Evolutionary conservation across 2,329 filamentous ascomycete genomes (phyloP).

Genomic region (Alternaria tenuissima): DNA sequence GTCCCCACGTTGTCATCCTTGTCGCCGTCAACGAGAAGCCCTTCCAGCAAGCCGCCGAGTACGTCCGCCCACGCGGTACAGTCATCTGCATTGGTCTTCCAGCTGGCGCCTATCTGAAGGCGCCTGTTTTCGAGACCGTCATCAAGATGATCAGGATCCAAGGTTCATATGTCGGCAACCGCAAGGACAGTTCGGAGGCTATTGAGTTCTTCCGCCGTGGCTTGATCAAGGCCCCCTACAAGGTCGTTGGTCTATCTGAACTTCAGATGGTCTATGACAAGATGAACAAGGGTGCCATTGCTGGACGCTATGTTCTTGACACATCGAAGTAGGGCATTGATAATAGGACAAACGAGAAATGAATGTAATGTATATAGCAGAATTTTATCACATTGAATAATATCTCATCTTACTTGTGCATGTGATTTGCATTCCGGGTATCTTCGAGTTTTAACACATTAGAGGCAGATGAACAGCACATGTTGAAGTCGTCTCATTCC

Average conservation of each 20-base stretch:
- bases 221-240: slow-evolving; percentile 86
- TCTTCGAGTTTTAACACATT: neutral
- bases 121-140: slow-evolving; percentile 89
- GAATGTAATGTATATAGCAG: slow-evolving; percentile 19
- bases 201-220: slow-evolving; percentile 88
- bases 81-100: slow-evolving; percentile 92
- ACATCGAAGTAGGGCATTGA: slow-evolving; percentile 54
- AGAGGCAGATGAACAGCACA: neutral
- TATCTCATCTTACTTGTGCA: neutral
- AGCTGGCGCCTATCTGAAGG: slow-evolving; percentile 75
- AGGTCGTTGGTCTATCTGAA: slow-evolving; percentile 82
- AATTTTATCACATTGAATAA: neutral
- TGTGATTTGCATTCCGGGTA: neutral
- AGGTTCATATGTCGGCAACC: slow-evolving; percentile 88
- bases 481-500: neutral
- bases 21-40: slow-evolving; percentile 89
- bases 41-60: slow-evolving; percentile 92
- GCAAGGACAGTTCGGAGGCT: slow-evolving; percentile 85
- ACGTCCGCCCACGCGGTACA: slow-evolving; percentile 81
- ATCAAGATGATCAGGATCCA: slow-evolving; percentile 91
- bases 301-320: slow-evolving; percentile 82
- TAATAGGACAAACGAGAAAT: neutral
- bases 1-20: slow-evolving; percentile 86
- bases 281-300: slow-evolving; percentile 72
- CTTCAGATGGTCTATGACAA: slow-evolving; percentile 81